Conservation (phyloP, 2,329 filamentous ascomycete genomes). For the Fonsecaea monophora region DNA sequence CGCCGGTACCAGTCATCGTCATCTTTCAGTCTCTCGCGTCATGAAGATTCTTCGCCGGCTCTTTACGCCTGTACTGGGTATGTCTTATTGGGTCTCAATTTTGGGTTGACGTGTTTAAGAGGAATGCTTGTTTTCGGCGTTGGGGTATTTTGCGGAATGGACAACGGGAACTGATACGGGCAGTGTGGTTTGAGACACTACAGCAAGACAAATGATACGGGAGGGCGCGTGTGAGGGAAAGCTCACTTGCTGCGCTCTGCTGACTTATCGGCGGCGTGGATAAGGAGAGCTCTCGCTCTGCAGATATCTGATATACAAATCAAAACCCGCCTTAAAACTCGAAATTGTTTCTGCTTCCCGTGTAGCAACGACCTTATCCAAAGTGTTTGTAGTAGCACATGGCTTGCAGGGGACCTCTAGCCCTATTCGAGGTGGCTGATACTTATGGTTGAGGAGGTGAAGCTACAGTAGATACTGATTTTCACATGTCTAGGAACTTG, state of each 20-base stretch:
- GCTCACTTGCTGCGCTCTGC: neutral
- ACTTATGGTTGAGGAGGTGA: too few species aligned
- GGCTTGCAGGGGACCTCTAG: too few species aligned
- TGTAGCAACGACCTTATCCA: neutral
- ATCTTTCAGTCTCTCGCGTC: conserved; percentile 7
- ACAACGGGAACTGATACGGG: neutral
- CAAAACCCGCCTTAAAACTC: conserved; percentile 2
- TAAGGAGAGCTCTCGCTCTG: neutral
- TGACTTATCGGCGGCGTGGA: neutral
- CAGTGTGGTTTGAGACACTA: neutral
- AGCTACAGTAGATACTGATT: too few species aligned
- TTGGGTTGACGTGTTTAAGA: neutral
- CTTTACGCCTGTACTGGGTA: conserved; percentile 3
- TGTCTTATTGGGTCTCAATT: neutral
- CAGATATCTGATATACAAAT: conserved; percentile 11
- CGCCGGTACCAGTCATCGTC: neutral
- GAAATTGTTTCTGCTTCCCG: neutral
- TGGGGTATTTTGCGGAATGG: neutral
- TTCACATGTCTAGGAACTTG: too few species aligned
- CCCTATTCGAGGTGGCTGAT: too few species aligned
- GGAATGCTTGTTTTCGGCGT: neutral
- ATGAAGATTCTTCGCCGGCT: conserved; percentile 4
- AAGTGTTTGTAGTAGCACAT: neutral
- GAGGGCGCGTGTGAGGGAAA: neutral
- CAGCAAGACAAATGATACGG: neutral